phyloP scores from a whole-genome alignment of 352 stramenopile species.

The Pythium rishiriense region DNA sequence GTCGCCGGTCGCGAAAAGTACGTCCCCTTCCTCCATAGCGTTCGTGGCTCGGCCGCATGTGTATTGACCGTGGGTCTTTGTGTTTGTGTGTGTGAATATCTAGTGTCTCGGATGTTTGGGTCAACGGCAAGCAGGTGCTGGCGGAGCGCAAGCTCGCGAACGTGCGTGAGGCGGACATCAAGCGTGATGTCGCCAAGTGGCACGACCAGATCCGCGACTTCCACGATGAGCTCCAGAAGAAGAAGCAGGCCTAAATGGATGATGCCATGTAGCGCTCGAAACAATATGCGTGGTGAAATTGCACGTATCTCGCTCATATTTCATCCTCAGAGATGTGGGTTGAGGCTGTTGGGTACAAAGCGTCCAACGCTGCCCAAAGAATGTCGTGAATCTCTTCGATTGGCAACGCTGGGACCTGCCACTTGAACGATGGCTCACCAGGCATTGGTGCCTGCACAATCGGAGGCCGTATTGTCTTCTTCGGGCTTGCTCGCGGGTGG shows the following conservation, averaged over 20 bases:
- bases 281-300: no score
- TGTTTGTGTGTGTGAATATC: conserved; percentile 25
- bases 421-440: conserved; percentile 7
- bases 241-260: conserved; percentile 32
- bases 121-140: conserved; percentile 84
- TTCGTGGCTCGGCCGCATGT: neutral
- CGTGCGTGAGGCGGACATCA: conserved; percentile 63
- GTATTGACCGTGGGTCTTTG: conserved; percentile 3
- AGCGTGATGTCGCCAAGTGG: conserved; percentile 64
- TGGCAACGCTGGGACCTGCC: conserved; percentile 10
- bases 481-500: neutral
- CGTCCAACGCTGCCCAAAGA: conserved; percentile 2
- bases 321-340: neutral
- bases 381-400: conserved; percentile 9
- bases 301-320: neutral
- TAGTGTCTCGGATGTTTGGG: conserved; percentile 89
- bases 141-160: conserved; percentile 70
- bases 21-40: neutral
- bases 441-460: neutral
- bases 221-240: conserved; percentile 47
- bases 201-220: conserved; percentile 54
- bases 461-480: neutral
- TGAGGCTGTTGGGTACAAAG: neutral
- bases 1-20: conserved; percentile 75
- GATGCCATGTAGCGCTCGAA: neutral